These are phyloP conservation scores for Microbotryomycetes sp. DNA, from an alignment of 1,284 basidiomycete genomes.

Conservation along the genomic window DNA sequence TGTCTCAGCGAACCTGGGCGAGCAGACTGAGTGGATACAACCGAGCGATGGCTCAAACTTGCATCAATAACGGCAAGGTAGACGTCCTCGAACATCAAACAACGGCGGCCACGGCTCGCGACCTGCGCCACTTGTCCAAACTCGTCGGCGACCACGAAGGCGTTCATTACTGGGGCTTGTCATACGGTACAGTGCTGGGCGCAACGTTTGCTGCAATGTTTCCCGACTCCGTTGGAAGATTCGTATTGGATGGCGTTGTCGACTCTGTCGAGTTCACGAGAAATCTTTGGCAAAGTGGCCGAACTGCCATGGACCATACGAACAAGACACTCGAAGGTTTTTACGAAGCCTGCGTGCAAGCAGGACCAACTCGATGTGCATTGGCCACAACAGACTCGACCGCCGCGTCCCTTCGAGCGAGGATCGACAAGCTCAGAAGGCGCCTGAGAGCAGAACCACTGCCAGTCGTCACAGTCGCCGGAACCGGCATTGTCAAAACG, in stretches of 20 bases:
- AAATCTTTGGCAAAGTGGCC: constrained; percentile 26
- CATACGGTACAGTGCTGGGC: constrained; percentile 35
- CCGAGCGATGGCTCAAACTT: constrained; percentile 11
- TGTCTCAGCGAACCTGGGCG: constrained; percentile 4
- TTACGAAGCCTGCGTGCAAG: background rate
- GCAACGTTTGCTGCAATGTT: constrained; percentile 37
- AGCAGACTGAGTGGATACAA: constrained; percentile 5
- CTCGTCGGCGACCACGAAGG: constrained; percentile 30
- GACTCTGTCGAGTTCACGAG: constrained; percentile 21
- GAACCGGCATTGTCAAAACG: background rate
- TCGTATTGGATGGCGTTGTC: constrained; percentile 35
- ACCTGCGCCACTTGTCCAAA: constrained; percentile 33
- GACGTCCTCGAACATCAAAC: constrained; percentile 19
- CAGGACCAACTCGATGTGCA: constrained; percentile 1
- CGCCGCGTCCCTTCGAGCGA: background rate
- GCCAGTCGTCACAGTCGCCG: background rate
- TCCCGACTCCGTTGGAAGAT: constrained; percentile 32
- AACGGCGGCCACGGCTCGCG: constrained; percentile 32
- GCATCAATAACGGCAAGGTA: constrained; percentile 19
- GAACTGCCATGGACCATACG: constrained; percentile 24
- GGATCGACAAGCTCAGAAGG: background rate
- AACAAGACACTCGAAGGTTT: constrained; percentile 12
- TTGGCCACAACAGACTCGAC: background rate
- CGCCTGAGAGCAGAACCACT: background rate
- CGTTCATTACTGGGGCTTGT: constrained; percentile 35